Evolutionary conservation across 257 asterid species (phyloP).

Genomic region (Nicotiana tabacum): DNA sequence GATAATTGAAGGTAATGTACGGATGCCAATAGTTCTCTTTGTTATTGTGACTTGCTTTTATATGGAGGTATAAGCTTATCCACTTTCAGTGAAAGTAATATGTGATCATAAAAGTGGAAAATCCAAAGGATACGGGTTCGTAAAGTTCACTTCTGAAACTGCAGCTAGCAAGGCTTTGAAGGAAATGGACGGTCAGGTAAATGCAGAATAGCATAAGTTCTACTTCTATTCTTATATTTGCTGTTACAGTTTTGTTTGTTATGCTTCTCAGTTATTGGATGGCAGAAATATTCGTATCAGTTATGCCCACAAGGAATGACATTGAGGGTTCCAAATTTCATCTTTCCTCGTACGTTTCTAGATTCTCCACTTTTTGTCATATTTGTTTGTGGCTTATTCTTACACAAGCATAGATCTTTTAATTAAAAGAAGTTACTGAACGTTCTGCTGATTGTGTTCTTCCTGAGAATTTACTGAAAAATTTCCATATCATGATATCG

Average conservation of each 20-base stretch:
- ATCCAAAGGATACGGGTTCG: slow-evolving; percentile 82
- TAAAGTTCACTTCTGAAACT: slow-evolving; percentile 37
- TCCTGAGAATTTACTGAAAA: not conserved
- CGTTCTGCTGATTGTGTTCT: not conserved
- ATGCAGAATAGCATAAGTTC: not conserved
- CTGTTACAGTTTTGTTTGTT: not conserved
- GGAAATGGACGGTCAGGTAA: slow-evolving; percentile 73
- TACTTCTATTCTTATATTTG: not conserved
- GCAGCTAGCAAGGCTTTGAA: slow-evolving; percentile 59
- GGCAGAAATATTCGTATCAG: slow-evolving; percentile 62
- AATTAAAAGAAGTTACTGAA: not conserved
- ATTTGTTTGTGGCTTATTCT: not conserved
- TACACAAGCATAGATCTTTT: not conserved
- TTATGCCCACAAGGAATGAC: slow-evolving; percentile 32
- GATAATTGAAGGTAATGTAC: slow-evolving; percentile 47
- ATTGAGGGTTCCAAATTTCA: slow-evolving; percentile 6
- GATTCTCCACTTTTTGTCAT: not conserved
- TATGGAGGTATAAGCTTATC: slow-evolving; percentile 4
- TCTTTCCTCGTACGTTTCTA: not conserved
- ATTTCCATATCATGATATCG: not conserved
- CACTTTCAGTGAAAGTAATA: slow-evolving; percentile 56
- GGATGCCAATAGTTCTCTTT: not conserved
- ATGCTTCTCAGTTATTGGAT: slow-evolving; percentile 47
- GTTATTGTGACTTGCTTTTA: not conserved
- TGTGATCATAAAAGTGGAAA: slow-evolving; percentile 64